A percentile compares a stretch with the other conserved stretches of the same genome.
Evolutionary conservation across 2,329 filamentous ascomycete genomes (phyloP).

Genomic region (Tolypocladium album): DNA sequence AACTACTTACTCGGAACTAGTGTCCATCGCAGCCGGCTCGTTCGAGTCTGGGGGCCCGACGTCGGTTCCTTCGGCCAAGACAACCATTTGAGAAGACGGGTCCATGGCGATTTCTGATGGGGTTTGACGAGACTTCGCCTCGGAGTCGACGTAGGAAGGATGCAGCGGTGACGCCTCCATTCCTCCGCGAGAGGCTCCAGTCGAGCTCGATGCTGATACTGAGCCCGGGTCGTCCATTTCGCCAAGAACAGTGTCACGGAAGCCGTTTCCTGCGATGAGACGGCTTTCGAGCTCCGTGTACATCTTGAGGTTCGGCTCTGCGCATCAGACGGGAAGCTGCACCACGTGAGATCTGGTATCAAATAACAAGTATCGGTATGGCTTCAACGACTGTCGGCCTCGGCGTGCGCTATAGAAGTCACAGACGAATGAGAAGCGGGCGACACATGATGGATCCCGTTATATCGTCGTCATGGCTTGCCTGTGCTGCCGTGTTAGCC

Average conservation of each 20-base stretch:
- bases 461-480: neutral
- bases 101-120: conserved; percentile 22
- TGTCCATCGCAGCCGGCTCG: conserved; percentile 10
- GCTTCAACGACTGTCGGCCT: neutral
- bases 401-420: conserved; percentile 7
- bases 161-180: neutral
- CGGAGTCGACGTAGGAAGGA: conserved; percentile 6
- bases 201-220: neutral
- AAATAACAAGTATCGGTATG: neutral
- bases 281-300: neutral
- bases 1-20: conserved; percentile 16
- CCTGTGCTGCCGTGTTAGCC: conserved; percentile 4
- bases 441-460: conserved; percentile 11
- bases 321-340: neutral
- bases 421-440: conserved; percentile 13
- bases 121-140: conserved; percentile 16
- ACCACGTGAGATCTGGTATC: neutral
- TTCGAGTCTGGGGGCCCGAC: conserved; percentile 13
- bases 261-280: neutral
- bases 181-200: neutral
- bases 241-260: neutral
- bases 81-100: conserved; percentile 30
- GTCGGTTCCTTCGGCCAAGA: conserved; percentile 32
- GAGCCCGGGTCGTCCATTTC: conserved; percentile 8
- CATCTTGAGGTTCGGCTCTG: neutral